Conservation (phyloP, 257 asterid species). For the Capsicum rhomboideum region DNA sequence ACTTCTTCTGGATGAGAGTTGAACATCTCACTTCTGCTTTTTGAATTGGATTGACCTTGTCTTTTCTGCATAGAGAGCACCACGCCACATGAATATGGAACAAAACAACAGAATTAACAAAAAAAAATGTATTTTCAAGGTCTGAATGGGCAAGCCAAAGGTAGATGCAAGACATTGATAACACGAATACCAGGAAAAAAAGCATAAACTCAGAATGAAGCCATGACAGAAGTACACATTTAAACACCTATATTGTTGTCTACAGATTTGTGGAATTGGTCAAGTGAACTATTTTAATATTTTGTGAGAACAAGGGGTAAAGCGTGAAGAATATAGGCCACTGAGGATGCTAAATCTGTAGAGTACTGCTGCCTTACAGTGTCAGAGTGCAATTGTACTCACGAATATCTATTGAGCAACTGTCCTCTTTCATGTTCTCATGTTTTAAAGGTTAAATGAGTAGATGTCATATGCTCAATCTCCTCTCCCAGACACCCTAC, state of each 20-base stretch:
- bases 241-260: neutral
- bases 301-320: neutral
- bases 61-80: slow-evolving; percentile 53
- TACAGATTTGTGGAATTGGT: neutral
- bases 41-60: slow-evolving; percentile 61
- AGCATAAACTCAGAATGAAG: neutral
- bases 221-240: neutral
- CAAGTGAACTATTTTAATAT: neutral
- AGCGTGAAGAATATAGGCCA: neutral
- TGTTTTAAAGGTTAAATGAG: neutral
- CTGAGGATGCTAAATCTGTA: neutral
- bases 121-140: neutral
- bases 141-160: neutral
- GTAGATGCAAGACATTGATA: neutral
- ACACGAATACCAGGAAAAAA: neutral
- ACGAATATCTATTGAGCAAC: neutral
- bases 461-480: neutral
- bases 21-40: slow-evolving; percentile 98
- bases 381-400: neutral
- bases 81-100: slow-evolving; percentile 1
- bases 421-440: neutral
- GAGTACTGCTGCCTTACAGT: neutral
- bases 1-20: slow-evolving; percentile 80
- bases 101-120: neutral
- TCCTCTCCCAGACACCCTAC: neutral